Evolutionary conservation across 2,329 filamentous ascomycete species (phyloP).

Genomic region (Fusarium anthophilum): DNA sequence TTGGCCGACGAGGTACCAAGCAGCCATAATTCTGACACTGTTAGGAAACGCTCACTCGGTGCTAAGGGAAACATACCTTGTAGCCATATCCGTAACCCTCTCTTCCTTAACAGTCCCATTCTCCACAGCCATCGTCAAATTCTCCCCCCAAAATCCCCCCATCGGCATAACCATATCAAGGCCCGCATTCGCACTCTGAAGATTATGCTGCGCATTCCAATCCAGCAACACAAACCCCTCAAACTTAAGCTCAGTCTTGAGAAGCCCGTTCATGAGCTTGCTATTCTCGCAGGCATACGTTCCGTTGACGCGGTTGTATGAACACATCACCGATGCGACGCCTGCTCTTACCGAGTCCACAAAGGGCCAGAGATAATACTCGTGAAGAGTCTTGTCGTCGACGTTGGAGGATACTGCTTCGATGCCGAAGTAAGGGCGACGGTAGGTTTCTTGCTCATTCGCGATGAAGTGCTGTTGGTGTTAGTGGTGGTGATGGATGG

Average conservation of each 20-base stretch:
- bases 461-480: conserved; percentile 60
- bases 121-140: conserved; percentile 77
- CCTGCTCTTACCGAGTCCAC: conserved; percentile 68
- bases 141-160: conserved; percentile 66
- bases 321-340: conserved; percentile 70
- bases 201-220: conserved; percentile 73
- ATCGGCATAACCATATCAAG: conserved; percentile 77
- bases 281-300: conserved; percentile 80
- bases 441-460: conserved; percentile 68
- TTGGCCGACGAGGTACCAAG: conserved; percentile 50
- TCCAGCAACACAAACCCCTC: conserved; percentile 75
- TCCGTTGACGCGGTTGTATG: conserved; percentile 76
- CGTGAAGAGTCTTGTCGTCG: conserved; percentile 72
- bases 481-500: rapidly evolving
- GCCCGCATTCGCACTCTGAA: conserved; percentile 64
- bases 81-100: conserved; percentile 81
- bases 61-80: conserved; percentile 58
- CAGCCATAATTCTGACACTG: conserved; percentile 1
- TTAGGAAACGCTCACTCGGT: neutral
- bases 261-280: conserved; percentile 72
- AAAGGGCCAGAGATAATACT: conserved; percentile 74
- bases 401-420: conserved; percentile 69
- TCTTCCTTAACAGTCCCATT: conserved; percentile 79
- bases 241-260: conserved; percentile 72
- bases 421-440: conserved; percentile 52